A percentile compares a stretch with the other conserved stretches of the same genome.
Conservation (phyloP, 1,284 basidiomycete species). For the Leucoagaricus sp. region DNA sequence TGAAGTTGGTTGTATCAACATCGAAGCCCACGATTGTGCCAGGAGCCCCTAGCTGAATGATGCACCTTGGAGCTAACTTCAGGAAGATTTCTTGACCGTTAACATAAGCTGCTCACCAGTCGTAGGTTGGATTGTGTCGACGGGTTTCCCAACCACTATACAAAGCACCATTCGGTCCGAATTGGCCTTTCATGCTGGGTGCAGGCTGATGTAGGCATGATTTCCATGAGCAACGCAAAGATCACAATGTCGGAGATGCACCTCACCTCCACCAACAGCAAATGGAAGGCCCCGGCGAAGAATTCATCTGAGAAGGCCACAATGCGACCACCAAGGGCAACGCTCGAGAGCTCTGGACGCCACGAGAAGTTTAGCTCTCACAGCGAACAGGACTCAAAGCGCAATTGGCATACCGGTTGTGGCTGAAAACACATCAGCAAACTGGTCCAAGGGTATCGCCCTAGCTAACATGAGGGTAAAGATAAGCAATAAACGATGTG, state of each 20-base stretch:
- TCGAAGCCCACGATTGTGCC: conserved; percentile 87
- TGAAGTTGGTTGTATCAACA: conserved; percentile 95
- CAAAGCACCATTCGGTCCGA: conserved; percentile 93
- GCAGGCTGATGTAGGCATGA: conserved; percentile 56
- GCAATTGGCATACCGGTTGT: conserved; percentile 67
- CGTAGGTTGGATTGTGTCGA: conserved; percentile 85
- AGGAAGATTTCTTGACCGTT: neutral
- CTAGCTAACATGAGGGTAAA: conserved; percentile 37
- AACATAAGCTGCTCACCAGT: conserved; percentile 64
- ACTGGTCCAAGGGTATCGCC: conserved; percentile 54
- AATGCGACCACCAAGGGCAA: conserved; percentile 79
- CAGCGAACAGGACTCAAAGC: no score
- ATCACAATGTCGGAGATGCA: conserved; percentile 4
- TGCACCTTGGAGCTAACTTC: conserved; percentile 63
- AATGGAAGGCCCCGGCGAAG: conserved; percentile 86
- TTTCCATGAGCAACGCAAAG: conserved; percentile 2
- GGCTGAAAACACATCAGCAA: conserved; percentile 50
- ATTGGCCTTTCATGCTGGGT: conserved; percentile 86
- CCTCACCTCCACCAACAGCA: conserved; percentile 81
- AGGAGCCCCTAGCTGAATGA: conserved; percentile 85
- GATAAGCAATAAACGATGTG: neutral
- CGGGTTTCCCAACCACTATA: conserved; percentile 96
- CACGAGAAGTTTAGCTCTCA: no score
- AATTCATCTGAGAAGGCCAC: conserved; percentile 91
- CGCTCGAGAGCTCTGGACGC: conserved; percentile 82